Base-by-base conservation (phyloP, 31 red algal species). In the Asparagopsis taxiformis region DNA sequence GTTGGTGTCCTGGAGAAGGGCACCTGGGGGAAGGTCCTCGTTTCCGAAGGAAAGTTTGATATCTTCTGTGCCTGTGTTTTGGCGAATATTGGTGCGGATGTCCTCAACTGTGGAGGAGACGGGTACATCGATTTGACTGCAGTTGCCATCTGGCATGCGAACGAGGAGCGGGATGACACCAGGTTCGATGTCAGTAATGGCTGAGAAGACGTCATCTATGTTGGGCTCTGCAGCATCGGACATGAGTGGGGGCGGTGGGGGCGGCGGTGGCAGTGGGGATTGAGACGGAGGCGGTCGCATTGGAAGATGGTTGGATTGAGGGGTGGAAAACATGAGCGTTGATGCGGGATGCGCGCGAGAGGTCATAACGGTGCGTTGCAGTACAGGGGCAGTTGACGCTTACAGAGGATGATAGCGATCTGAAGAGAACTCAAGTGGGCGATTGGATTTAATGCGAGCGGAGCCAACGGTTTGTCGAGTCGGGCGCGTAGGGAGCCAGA, bases 111-210 rank as follows among this genome's bases (percentile, higher is more conserved):
- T 74, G 8, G 87, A 72, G 72, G 67, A 69, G 69, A 44, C 29
- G n/a, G 77, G 61, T 7, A 91, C 65, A 78, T 82, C 87, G 36
- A 91, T 65, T 62, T 91, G 87, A 4, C 63, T 43, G 46, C 54
- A 25, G 10, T 62, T 56, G 48, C 77, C 75, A 31, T 75, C 50
- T 3, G 78, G 87, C 70, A 82, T 75, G 46, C 53, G 63, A 3
- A 91, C 77, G 17, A 91, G 54, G 24, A 91, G 70, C 41, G 70
- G 87, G 37, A 91, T 64, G 28, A 62, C 59, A 53, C 56, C 66
- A 30, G 62, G 39, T 24, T 65, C 36, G 48, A 66, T 25, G 62
- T 50, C 21, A n/a, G 59, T 50, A 38, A 68, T 24, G 17, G 38
- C 24, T 15, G 61, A 79, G 28, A 68, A 68, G 9, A 48, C 61